Percentiles rank a stretch among this genome's conserved stretches.
These are phyloP conservation scores for Phylloporus sp. DNA, from an alignment of 768 basidiomycete genomes.

Conservation along the genomic window DNA sequence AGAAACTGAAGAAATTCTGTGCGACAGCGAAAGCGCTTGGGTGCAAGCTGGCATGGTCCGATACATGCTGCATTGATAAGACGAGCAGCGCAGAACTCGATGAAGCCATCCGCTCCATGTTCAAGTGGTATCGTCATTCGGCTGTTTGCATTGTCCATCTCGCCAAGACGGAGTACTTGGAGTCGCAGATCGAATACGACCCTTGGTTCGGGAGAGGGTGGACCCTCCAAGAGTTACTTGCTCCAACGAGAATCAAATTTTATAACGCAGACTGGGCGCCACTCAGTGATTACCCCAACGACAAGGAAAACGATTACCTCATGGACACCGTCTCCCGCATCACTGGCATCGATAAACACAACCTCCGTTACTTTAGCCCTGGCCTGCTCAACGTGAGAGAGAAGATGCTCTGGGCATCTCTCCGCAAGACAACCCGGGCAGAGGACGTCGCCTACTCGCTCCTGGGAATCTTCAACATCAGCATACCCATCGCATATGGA, in stretches of 20 bases:
- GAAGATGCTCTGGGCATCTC: constrained; percentile 24
- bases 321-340: constrained; percentile 10
- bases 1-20: constrained; percentile 17
- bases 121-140: constrained; percentile 21
- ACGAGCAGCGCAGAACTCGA: constrained; percentile 28
- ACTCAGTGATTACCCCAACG: constrained; percentile 9
- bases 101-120: constrained; percentile 30
- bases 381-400: constrained; percentile 18
- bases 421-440: constrained; percentile 20
- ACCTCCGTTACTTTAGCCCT: constrained; percentile 19
- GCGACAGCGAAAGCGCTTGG: constrained; percentile 8
- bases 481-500: constrained; percentile 23
- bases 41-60: constrained; percentile 22
- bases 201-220: constrained; percentile 23
- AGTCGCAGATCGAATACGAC: constrained; percentile 7
- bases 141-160: constrained; percentile 22
- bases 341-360: constrained; percentile 9
- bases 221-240: constrained; percentile 22
- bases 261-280: constrained; percentile 14
- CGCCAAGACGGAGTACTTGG: background rate
- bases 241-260: constrained; percentile 19
- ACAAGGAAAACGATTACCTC: constrained; percentile 18
- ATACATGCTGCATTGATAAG: constrained; percentile 28
- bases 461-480: constrained; percentile 25
- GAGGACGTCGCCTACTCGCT: constrained; percentile 28